Evolutionary conservation across 371 early-diverging fungal genomes (phyloP), one percentile per base, ranked within the genome.

Genomic region (Mortierella polycephala): DNA sequence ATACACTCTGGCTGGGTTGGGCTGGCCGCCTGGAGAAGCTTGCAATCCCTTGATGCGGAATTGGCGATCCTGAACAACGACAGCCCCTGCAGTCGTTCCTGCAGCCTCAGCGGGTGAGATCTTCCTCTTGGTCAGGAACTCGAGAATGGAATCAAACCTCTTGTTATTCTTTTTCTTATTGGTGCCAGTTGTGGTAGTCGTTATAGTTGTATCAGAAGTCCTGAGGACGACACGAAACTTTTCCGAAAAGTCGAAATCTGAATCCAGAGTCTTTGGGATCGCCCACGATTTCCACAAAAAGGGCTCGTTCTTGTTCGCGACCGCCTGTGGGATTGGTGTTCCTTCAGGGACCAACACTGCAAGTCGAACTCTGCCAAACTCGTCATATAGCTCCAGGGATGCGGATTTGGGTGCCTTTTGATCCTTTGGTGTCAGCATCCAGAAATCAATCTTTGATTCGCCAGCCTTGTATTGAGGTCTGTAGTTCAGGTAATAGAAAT

Each of bases 401-500:
- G 53, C 79, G 0, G 72, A 62, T 52, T 65, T 64, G 21, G 79
- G 79, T 0, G 69, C 49, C 5, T 20, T 42, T 1, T 62, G 16
- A 1, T 66, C 69, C 56, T 66, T 51, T 9, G 79, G 79, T 0
- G 79, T 64, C 49, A 71, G 12, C 79, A 77, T 77, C 79, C 79
- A 77, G 46, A 77, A 77, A 55, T 72, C 79, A 40, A 77, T 69
- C n/a, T 57, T 60, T 16, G 69, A 69, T 20, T 63, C 51, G 13
- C 79, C 69, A 0, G 79, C 79, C 2, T 11, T 20, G 42, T 77
- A 72, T 12, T 57, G 20, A 2, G 79, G 72, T 6, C 79, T 58
- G 21, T 77, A 77, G 56, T 77, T 77, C 37, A 77, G 65, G 45
- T 77, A 77, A 14, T 77, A 72, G 20, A 77, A 72, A 20, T 77